These are phyloP conservation scores for Citrus trifoliata DNA, from an alignment of 345 rosid genomes.

Conservation along the genomic window DNA sequence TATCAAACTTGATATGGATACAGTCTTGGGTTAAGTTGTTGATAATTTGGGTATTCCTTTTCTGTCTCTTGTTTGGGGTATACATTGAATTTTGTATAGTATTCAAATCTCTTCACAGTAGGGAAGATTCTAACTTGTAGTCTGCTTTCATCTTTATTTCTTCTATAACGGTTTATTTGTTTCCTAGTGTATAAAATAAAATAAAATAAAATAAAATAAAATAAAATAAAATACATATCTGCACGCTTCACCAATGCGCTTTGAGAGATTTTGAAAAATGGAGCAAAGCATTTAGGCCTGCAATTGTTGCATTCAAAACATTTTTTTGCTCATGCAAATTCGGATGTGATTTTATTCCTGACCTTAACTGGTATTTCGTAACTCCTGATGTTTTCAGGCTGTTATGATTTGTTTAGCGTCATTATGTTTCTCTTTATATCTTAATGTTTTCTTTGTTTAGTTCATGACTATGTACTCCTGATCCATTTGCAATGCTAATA, in stretches of 20 bases:
- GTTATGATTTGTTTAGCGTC: neutral
- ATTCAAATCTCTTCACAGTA: neutral
- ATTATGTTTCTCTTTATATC: neutral
- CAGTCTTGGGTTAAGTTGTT: neutral
- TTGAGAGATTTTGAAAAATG: neutral
- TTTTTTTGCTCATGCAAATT: neutral
- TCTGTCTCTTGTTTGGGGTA: neutral
- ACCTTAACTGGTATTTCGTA: neutral
- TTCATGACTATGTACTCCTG: neutral
- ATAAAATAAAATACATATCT: neutral
- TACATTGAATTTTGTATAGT: neutral
- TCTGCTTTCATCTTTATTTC: neutral
- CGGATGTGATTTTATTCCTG: neutral
- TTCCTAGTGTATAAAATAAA: neutral
- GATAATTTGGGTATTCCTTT: neutral
- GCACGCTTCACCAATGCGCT: neutral
- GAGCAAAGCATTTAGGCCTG: neutral
- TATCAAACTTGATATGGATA: neutral
- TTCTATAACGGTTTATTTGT: neutral
- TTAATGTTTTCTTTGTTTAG: neutral
- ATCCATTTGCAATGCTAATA: neutral
- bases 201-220: neutral
- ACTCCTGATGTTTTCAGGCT: neutral
- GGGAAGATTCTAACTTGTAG: neutral
- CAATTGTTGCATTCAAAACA: neutral